Base-by-base conservation (phyloP, 345 rosid genomes). In the Nephelium lappaceum region DNA sequence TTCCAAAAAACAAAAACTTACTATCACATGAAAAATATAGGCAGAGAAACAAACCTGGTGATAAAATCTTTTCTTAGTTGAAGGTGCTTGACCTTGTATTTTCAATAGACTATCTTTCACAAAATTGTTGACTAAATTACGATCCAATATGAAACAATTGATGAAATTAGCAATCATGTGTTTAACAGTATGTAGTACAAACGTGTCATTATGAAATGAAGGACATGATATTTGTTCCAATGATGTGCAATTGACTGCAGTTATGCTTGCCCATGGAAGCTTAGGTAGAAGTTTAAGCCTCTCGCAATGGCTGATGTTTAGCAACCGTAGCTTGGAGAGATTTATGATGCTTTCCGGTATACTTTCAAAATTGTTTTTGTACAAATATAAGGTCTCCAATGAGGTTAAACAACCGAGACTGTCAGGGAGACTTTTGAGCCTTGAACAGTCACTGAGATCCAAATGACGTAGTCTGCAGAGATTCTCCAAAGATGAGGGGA, bases 371-470 rank as follows among this genome's bases (percentile, higher is more conserved):
- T 71, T 47, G 42, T 47, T 70, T 70, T 6, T 5, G 5, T 8
- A n/a, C 4, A 71, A 11, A 47, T 18, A 0, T 4, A 49, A 49
- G 1, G 8, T 1, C 1, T 0, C 0, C 31, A 71, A 15, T 45
- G 42, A 71, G 41, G 74, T 24, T 5, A 60, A 39, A 5, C n/a
- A 24, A 6, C 39, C 67, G n/a, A 73, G 51, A 14, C 21, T 57
- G 41, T 58, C 51, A 0, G 51, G 76, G 3, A 73, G 15, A 31
- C 36, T 31, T 55, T 16, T 25, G 16, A 51, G 43, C 8, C 36
- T 49, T 27, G 61, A 11, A 31, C 73, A 49, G 16, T 11, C 11
- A 77, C 58, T 11, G 51, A 74, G 88, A 85, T 25, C 36, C 36
- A 31, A 31, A 31, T 2, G 3, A 31, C 36, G 0, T 1, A 31